Evolutionary conservation across 108 stramenopile species (phyloP).

Genomic region (Conticribra weissflogii): DNA sequence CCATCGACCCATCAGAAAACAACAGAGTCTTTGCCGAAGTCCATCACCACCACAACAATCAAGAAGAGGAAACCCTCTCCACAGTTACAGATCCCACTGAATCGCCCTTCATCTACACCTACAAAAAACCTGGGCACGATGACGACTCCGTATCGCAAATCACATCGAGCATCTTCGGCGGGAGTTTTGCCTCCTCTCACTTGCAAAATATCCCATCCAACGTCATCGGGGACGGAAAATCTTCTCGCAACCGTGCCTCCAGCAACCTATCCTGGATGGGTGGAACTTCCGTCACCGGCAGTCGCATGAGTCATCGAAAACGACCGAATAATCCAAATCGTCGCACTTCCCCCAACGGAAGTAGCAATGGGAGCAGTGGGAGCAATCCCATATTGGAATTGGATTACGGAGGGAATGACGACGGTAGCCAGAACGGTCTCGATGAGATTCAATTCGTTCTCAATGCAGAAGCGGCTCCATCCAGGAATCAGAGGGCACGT

Average conservation of each 20-base stretch:
- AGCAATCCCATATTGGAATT: neutral
- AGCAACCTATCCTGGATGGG: slow-evolving; percentile 28
- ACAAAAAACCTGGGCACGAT: slow-evolving; percentile 29
- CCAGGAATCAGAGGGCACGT: slow-evolving; percentile 15
- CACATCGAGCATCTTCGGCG: slow-evolving; percentile 41
- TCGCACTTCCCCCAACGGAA: neutral
- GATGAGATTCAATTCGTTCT: slow-evolving; percentile 38
- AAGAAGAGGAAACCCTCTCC: slow-evolving; percentile 35
- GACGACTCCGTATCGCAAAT: slow-evolving; percentile 55
- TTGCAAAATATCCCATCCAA: slow-evolving; percentile 26
- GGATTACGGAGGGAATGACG: neutral
- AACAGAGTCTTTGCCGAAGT: neutral
- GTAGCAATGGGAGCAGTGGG: slow-evolving; percentile 5
- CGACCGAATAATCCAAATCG: neutral
- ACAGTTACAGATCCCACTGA: slow-evolving; percentile 36
- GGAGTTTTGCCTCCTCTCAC: slow-evolving; percentile 23
- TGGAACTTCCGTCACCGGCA: slow-evolving; percentile 2
- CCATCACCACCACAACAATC: slow-evolving; percentile 1
- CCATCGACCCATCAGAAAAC: neutral
- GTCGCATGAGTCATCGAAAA: slow-evolving; percentile 26
- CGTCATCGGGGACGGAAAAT: neutral
- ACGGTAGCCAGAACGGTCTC: slow-evolving; percentile 13
- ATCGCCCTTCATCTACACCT: slow-evolving; percentile 42
- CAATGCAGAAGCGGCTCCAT: slow-evolving; percentile 16
- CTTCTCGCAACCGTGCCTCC: slow-evolving; percentile 1